A percentile compares a stretch with the other conserved stretches of the same genome.
Evolutionary conservation across 2,329 filamentous ascomycete genomes (phyloP).

Genomic region (Cladophialophora psammophila): DNA sequence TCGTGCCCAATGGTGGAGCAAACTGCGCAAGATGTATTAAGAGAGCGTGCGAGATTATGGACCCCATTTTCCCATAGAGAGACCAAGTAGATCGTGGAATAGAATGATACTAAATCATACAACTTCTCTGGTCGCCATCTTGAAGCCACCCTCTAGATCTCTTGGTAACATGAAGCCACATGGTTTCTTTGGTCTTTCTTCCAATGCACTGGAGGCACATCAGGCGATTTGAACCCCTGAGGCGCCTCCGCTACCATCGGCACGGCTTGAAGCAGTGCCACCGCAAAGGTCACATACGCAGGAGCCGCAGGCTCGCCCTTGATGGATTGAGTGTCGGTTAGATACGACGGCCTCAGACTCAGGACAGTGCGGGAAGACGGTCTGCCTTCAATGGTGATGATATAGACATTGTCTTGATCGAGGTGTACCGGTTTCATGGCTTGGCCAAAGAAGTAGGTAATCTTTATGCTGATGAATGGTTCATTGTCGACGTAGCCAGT

Average conservation of each 20-base stretch:
- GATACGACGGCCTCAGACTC: constrained; percentile 21
- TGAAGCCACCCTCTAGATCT: background rate
- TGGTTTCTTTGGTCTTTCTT: constrained; percentile 15
- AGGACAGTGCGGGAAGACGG: constrained; percentile 18
- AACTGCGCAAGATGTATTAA: too few relatives aligned
- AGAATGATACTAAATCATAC: background rate
- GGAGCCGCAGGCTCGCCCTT: constrained; percentile 19
- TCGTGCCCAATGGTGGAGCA: too few relatives aligned
- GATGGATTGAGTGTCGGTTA: constrained; percentile 12
- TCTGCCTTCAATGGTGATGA: constrained; percentile 20
- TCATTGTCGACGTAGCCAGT: constrained; percentile 13
- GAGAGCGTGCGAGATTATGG: too few relatives aligned
- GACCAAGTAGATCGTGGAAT: too few relatives aligned
- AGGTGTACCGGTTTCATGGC: constrained; percentile 7
- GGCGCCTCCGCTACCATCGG: constrained; percentile 14
- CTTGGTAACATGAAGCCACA: constrained; percentile 12
- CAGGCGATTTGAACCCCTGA: constrained; percentile 12
- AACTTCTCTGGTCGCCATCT: background rate
- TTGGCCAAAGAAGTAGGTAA: constrained; percentile 18
- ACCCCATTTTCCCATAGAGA: too few relatives aligned
- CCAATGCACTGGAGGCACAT: constrained; percentile 14
- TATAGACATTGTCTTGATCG: constrained; percentile 2
- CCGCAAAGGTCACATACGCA: constrained; percentile 13
- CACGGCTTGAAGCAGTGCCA: constrained; percentile 14
- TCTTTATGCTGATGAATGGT: constrained; percentile 20